A percentile compares a stretch with the other conserved stretches of the same genome.
phyloP scores from a whole-genome alignment of 1,284 basidiomycete genomes.

The Pulveroboletus sp. region DNA sequence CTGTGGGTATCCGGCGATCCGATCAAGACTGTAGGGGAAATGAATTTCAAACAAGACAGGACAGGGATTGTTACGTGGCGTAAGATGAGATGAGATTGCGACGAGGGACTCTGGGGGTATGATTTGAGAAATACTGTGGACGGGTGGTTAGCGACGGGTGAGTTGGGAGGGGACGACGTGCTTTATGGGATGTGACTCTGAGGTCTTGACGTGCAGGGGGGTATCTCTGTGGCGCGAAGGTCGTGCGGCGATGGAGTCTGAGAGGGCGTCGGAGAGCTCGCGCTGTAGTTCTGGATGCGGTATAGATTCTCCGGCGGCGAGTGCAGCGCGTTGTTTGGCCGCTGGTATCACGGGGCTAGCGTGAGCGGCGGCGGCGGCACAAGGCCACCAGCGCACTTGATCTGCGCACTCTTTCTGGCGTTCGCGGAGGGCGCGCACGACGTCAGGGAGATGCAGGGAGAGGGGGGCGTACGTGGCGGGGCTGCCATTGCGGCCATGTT shows the following conservation, averaged over 20 bases:
- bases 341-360: constrained; percentile 23
- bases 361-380: constrained; percentile 19
- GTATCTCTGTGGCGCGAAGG: constrained; percentile 3
- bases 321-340: constrained; percentile 30
- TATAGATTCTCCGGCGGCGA: constrained; percentile 21
- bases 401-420: constrained; percentile 56
- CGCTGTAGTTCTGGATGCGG: constrained; percentile 26
- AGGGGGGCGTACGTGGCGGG: constrained; percentile 62
- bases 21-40: constrained; percentile 44
- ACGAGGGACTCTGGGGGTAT: constrained; percentile 63
- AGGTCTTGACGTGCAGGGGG: constrained; percentile 61
- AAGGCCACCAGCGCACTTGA: constrained; percentile 58
- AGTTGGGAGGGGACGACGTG: constrained; percentile 35
- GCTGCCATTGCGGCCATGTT: constrained; percentile 68
- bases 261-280: constrained; percentile 25
- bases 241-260: constrained; percentile 17
- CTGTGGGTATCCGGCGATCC: constrained; percentile 35
- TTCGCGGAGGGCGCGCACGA: constrained; percentile 58
- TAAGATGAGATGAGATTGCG: constrained; percentile 55
- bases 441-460: constrained; percentile 66
- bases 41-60: constrained; percentile 54
- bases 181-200: constrained; percentile 84
- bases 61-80: constrained; percentile 31
- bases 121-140: constrained; percentile 60
- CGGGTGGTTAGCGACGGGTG: constrained; percentile 12